phyloP scores from a whole-genome alignment of 2,329 filamentous ascomycete species.

The Colletotrichum trifolii region DNA sequence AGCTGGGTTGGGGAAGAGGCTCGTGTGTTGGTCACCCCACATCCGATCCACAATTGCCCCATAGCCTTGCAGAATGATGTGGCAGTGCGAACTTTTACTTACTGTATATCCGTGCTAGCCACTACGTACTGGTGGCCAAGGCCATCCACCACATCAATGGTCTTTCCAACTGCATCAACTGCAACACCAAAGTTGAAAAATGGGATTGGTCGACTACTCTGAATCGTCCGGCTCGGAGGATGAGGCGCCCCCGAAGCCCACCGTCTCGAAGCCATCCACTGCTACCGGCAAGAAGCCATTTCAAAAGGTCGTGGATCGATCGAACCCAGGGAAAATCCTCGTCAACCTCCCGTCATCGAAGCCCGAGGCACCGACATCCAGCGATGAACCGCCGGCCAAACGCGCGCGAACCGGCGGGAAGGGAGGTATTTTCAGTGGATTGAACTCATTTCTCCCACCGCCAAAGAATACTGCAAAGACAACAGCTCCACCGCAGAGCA shows the following conservation, averaged over 20 bases:
- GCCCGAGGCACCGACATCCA: slow-evolving; percentile 46
- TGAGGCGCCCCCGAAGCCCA: slow-evolving; percentile 43
- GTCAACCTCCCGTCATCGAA: slow-evolving; percentile 75
- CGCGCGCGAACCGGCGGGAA: slow-evolving; percentile 65
- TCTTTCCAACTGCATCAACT: neutral
- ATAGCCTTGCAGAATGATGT: slow-evolving; percentile 27
- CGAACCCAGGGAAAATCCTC: slow-evolving; percentile 85
- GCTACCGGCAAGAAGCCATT: slow-evolving; percentile 66
- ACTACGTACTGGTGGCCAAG: neutral
- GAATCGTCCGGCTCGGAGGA: slow-evolving; percentile 78
- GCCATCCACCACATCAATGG: no score
- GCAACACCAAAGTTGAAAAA: slow-evolving; percentile 49
- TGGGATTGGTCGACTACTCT: slow-evolving; percentile 86
- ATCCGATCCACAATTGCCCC: neutral
- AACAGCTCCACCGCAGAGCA: slow-evolving; percentile 46
- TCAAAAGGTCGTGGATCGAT: slow-evolving; percentile 83
- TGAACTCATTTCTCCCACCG: slow-evolving; percentile 87
- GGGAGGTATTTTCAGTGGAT: slow-evolving; percentile 76
- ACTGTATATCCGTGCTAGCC: neutral
- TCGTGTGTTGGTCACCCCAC: slow-evolving; percentile 5
- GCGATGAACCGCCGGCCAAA: slow-evolving; percentile 75
- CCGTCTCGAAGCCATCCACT: slow-evolving; percentile 44
- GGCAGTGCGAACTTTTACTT: slow-evolving; percentile 34
- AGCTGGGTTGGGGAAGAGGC: slow-evolving; percentile 17
- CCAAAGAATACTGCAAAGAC: slow-evolving; percentile 72